These are phyloP conservation scores for Talaromyces sp. DNA, from an alignment of 2,329 filamentous ascomycete genomes.

Conservation along the genomic window DNA sequence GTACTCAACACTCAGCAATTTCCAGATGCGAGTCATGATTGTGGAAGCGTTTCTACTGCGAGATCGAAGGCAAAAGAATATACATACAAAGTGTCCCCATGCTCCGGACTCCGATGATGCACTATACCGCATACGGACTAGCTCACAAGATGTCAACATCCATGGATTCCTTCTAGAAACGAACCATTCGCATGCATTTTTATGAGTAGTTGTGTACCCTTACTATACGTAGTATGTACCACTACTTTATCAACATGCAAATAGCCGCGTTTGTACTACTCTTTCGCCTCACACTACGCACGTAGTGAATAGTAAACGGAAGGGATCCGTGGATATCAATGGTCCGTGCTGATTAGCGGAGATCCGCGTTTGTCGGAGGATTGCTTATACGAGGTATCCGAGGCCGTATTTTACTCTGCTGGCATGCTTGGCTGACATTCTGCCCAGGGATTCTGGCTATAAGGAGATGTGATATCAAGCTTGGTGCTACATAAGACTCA, in stretches of 20 bases:
- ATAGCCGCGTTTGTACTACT: not conserved
- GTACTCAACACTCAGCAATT: not conserved
- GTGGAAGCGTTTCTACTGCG: not conserved
- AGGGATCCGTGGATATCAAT: not conserved
- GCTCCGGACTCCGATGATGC: not conserved
- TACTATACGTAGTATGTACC: not conserved
- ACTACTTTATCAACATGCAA: not conserved
- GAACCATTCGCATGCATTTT: not conserved
- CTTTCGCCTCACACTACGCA: not conserved
- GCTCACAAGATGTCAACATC: not conserved
- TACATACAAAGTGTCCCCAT: not conserved
- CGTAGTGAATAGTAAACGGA: not conserved
- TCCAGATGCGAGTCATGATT: not conserved
- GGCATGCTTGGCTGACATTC: not conserved
- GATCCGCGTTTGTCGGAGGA: not conserved
- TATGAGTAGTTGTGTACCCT: not conserved
- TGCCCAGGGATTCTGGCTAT: too few relatives aligned
- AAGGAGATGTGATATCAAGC: not conserved
- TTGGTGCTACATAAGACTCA: not conserved
- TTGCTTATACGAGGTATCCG: not conserved
- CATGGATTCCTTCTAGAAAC: not conserved
- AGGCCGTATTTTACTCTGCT: not conserved
- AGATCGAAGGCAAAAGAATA: not conserved
- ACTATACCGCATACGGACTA: not conserved
- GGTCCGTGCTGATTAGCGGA: not conserved